Evolutionary conservation across 331 rosid genomes (phyloP), one percentile per base, ranked within the genome.

Genomic region (Phaseolus coccineus): DNA sequence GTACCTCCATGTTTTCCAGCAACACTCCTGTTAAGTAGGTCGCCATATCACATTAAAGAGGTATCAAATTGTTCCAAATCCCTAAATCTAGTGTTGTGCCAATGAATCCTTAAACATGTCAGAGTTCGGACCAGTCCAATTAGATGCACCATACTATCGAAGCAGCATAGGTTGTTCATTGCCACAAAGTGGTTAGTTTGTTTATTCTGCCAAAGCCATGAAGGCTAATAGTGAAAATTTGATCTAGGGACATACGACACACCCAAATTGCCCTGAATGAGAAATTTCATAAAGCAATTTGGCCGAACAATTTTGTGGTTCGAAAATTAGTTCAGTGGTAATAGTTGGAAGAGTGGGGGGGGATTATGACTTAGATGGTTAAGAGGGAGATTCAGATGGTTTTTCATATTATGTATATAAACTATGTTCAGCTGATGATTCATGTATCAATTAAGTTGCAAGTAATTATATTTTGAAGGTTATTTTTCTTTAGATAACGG

Each of bases 1-100:
- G 48, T 52, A 25, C 47, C 64, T 55, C 47, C 71, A 65, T 46
- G 40, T 80, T 79, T 73, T 79, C 37, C 31, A 40, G 65, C 77
- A 25, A 50, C 12, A 12, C 25, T 52, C 14, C 14, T 2, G 48
- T 35, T 65, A 37, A 6, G 39, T n/a, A 4, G 15, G 50, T 2
- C 27, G 6, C 27, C 33, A 27, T 27, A 33, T 63, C 16, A 7
- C 69, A 59, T 24, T 11, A 30, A 14, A 42, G 5, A 61, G 70
- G 47, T 16, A 9, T 51, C 51, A 39, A 37, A 39, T 39, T 65
- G 16, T n/a, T 37, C 53, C 53, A 8, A 42, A 42, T 42, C 2
- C 11, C 3, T 27, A 16, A 71, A 12, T 46, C 2, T 15, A 71
- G 30, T 70, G 27, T 6, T 30, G 46, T 15, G 61, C 27, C 3